These are phyloP conservation scores for Talaromyces atroroseus DNA, from an alignment of 2,329 filamentous ascomycete genomes.

Conservation along the genomic window DNA sequence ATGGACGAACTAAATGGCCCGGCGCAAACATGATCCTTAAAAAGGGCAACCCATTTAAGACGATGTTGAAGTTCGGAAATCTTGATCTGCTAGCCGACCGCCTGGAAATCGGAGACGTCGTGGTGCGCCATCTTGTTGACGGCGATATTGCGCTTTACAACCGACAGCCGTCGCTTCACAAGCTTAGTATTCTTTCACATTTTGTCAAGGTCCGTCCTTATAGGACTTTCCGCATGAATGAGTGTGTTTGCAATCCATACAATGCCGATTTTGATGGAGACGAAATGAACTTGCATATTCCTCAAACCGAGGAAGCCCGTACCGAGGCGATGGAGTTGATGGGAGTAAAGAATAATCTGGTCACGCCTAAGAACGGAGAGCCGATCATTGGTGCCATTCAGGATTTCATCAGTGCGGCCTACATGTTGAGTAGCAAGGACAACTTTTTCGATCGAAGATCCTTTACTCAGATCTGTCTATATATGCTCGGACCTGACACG, in stretches of 20 bases:
- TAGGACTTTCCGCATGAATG: conserved; percentile 93
- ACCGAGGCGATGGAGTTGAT: conserved; percentile 94
- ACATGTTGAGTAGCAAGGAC: conserved; percentile 85
- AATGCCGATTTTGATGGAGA: conserved; percentile 99
- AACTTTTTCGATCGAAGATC: conserved; percentile 83
- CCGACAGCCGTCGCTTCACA: conserved; percentile 93
- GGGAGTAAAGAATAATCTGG: conserved; percentile 95
- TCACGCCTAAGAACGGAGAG: conserved; percentile 94
- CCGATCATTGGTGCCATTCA: conserved; percentile 99
- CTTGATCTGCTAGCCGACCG: conserved; percentile 65
- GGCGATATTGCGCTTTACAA: conserved; percentile 97
- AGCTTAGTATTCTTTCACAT: conserved; percentile 97
- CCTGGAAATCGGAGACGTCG: conserved; percentile 76
- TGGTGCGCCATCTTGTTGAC: conserved; percentile 92
- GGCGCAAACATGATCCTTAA: conserved; percentile 80
- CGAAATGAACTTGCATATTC: conserved; percentile 98
- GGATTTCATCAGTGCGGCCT: conserved; percentile 96
- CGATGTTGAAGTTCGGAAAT: conserved; percentile 70
- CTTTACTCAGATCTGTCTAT: conserved; percentile 84
- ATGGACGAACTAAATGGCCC: conserved; percentile 74
- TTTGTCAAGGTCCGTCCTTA: conserved; percentile 88
- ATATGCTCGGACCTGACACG: conserved; percentile 80
- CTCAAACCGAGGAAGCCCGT: conserved; percentile 92
- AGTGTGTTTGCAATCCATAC: conserved; percentile 97
- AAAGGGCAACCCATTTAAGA: conserved; percentile 63